These are phyloP conservation scores for Silene conica DNA, from an alignment of 148 eudicot genomes.

Conservation along the genomic window DNA sequence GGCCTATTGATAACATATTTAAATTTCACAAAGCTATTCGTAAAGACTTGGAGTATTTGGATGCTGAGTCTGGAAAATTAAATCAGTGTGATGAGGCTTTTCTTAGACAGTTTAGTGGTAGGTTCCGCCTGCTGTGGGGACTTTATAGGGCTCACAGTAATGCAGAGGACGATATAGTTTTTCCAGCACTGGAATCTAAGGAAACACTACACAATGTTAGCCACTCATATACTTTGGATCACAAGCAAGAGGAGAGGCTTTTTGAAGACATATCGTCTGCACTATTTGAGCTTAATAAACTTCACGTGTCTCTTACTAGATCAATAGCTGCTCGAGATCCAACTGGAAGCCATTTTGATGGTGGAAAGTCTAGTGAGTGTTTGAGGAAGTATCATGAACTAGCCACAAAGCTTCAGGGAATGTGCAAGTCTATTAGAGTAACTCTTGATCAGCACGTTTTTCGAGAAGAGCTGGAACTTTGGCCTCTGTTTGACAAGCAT, in stretches of 20 bases:
- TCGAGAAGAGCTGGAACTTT: conserved; percentile 95
- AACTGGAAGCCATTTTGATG: conserved; percentile 23
- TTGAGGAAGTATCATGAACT: conserved; percentile 64
- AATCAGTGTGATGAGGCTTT: conserved; percentile 63
- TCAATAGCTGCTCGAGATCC: conserved; percentile 27
- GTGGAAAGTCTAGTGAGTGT: conserved; percentile 34
- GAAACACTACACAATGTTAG: conserved; percentile 96
- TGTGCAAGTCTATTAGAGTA: conserved; percentile 94
- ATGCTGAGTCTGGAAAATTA: conserved; percentile 85
- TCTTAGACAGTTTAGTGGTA: conserved; percentile 82
- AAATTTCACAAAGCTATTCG: conserved; percentile 92
- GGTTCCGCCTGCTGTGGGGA: conserved; percentile 90
- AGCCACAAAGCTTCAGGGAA: conserved; percentile 83
- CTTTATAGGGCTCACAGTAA: conserved; percentile 93
- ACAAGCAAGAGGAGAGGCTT: conserved; percentile 90
- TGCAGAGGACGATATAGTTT: conserved; percentile 95
- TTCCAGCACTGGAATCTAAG: conserved; percentile 89
- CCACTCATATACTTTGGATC: conserved; percentile 95
- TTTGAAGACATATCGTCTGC: conserved; percentile 88
- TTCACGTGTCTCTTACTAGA: conserved; percentile 39
- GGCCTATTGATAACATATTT: conserved; percentile 92
- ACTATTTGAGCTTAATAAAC: conserved; percentile 59
- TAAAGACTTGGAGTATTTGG: conserved; percentile 93
- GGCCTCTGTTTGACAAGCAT: conserved; percentile 92
- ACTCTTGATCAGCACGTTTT: conserved; percentile 89